phyloP scores from a whole-genome alignment of 208 protist species.

The Trypanosoma scelopori region DNA sequence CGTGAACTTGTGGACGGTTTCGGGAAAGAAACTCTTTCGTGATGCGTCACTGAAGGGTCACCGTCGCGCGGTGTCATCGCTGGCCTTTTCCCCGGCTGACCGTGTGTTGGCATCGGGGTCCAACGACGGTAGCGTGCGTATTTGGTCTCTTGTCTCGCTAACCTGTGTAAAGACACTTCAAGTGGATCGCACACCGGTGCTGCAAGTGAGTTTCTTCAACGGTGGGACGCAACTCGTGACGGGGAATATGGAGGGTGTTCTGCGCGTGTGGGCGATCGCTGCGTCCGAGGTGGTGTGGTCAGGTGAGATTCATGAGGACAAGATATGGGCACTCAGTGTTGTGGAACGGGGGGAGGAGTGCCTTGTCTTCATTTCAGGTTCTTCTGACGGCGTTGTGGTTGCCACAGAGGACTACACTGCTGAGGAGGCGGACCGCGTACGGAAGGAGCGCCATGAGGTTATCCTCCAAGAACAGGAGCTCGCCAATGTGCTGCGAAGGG shows the following conservation, averaged over 20 bases:
- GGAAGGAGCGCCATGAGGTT: conserved; percentile 56
- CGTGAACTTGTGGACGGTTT: conserved; percentile 80
- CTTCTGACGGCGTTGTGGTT: conserved; percentile 82
- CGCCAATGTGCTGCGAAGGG: conserved; percentile 76
- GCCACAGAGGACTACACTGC: conserved; percentile 90
- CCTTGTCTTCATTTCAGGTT: conserved; percentile 70
- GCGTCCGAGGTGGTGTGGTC: conserved; percentile 81
- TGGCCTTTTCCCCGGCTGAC: conserved; percentile 82
- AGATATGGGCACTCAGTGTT: conserved; percentile 83
- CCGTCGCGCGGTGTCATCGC: conserved; percentile 70
- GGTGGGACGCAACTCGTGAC: conserved; percentile 82
- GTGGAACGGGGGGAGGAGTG: conserved; percentile 42
- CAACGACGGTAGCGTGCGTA: conserved; percentile 83
- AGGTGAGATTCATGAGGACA: conserved; percentile 75
- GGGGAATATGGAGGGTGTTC: conserved; percentile 83
- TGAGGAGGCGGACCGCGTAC: conserved; percentile 73
- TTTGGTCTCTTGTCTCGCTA: conserved; percentile 87
- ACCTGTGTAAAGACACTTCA: conserved; percentile 87
- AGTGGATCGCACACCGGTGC: conserved; percentile 68
- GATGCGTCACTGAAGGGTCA: conserved; percentile 83
- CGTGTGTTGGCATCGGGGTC: conserved; percentile 83
- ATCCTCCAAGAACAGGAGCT: conserved; percentile 86
- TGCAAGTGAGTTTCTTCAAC: conserved; percentile 90
- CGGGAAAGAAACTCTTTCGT: conserved; percentile 75
- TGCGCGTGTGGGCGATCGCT: conserved; percentile 90